Evolutionary conservation across 108 stramenopile genomes (phyloP), one percentile per base, ranked within the genome.

Genomic region (Discostella pseudostelligera): DNA sequence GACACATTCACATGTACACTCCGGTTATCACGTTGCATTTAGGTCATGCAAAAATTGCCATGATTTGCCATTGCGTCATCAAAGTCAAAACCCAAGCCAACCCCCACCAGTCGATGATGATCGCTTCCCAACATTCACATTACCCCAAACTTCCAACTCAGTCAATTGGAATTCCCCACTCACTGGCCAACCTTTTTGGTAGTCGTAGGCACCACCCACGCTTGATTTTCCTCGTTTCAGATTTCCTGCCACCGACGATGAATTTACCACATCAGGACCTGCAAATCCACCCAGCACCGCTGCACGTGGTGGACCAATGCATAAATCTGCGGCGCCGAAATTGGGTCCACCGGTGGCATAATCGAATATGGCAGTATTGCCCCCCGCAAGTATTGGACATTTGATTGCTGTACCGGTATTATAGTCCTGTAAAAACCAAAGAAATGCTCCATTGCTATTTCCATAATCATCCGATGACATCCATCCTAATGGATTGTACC

Each of bases 201-300:
- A 70, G 8, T 82, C 72, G 56, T 87, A 92, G 13, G 86, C 77
- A 22, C 81, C 73, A 19, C 86, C 83, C n/a, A 83, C 50, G 29
- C 74, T 61, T 6, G 81, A 83, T 22, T 65, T 79, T 21, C 81
- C 82, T 60, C 71, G 65, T 44, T 72, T 66, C 36, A 88, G 48
- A 69, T 74, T 75, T 1, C 87, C 87, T 19, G 87, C 84, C 49
- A 80, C 82, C 42, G 78, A 65, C 4, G 55, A 45, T 9, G 50
- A 62, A 62, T 87, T 77, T 56, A 87, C 88, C 79, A 88, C 84
- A 66, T 84, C 81, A 4, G 91, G 91, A 0, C 91, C 91, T 0
- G 91, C 82, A 66, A 92, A 92, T 22, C 88, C 88, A 37, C 91
- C 91, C 85, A 92, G 78, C 7, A 92, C 77, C 3, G 87, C 84